Evolutionary conservation across 2,329 filamentous ascomycete species (phyloP), one percentile per base, ranked within the genome.

Genomic region (Neospermospora avenae): DNA sequence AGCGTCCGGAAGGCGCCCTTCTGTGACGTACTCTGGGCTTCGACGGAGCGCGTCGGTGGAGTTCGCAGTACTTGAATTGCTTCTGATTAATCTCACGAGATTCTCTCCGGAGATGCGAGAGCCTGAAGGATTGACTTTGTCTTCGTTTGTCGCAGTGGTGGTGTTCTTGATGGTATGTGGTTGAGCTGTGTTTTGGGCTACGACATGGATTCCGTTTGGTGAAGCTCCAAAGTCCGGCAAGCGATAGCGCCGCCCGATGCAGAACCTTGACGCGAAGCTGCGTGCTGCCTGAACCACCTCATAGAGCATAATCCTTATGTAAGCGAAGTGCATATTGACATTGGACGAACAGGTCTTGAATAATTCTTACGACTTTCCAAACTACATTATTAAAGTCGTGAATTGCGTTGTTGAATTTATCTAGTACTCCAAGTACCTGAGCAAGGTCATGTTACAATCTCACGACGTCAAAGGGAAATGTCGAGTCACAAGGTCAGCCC

Each of bases 1-100:
- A 55, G 59, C 62, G 65, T 64, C 60, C 59, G 60, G 56, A 63
- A 65, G 64, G 64, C 66, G 69, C 64, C 66, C 65, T 69, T 65
- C 59, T 55, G 61, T 70, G 62, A 69, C 64, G 64, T 68, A 63
- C 58, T 61, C 48, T 54, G 62, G 49, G 22, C 51, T 65, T 56
- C 60, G 62, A 59, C 51, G 45, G 63, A 64, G 64, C 67, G 69
- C 68, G 69, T 68, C 54, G 59, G 63, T 42, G 39, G 18, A 51
- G 28, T 41, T 61, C 10, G 57, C 20, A 55, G 37, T 31, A 31
- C 11, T 41, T 51, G 31, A 57, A n/a, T 16, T 48, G n/a, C n/a
- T 37, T n/a, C 22, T 22, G 24, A 24, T 24, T 37, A 28, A 46
- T 24, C 46, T 7, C 49, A 16, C 52, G 31, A 59, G 44, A n/a